Conservation (phyloP, 2,329 filamentous ascomycete species). For the Tympanopsis confertula region DNA sequence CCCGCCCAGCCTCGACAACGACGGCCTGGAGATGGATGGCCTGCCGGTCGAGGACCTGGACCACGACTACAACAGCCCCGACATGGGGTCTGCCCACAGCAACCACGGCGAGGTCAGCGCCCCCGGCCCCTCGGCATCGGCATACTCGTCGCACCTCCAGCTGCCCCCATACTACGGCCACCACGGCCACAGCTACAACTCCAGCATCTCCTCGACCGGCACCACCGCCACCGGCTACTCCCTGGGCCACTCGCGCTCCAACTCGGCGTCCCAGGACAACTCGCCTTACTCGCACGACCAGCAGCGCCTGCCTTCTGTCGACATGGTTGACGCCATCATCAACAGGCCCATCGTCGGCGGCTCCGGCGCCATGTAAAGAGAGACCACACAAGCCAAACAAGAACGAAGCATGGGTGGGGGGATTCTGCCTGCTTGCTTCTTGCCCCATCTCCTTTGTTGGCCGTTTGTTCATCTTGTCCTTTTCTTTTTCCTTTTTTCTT, state of each 20-base stretch:
- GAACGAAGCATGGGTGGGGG: neutral
- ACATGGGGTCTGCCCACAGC: conserved; percentile 27
- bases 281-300: conserved; percentile 13
- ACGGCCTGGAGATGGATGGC: conserved; percentile 53
- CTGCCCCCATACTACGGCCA: conserved; percentile 9
- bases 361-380: neutral
- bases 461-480: conserved; percentile 5
- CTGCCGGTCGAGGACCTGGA: conserved; percentile 48
- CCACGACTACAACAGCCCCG: conserved; percentile 42
- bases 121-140: conserved; percentile 13
- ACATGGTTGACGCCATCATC: conserved; percentile 50
- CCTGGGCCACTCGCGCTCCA: neutral
- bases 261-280: conserved; percentile 8
- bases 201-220: conserved; percentile 37
- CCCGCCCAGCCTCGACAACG: conserved; percentile 42
- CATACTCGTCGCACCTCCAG: conserved; percentile 10
- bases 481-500: conserved; percentile 7
- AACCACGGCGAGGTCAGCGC: conserved; percentile 11
- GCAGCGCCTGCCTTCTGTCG: conserved; percentile 38
- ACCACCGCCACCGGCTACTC: conserved; percentile 17
- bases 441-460: conserved; percentile 1
- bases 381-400: neutral
- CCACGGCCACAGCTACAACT: conserved; percentile 35
- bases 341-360: conserved; percentile 29
- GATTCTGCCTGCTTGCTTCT: conserved; percentile 4